phyloP scores from a whole-genome alignment of 2,329 filamentous ascomycete genomes.

The Penicillium rolfsii region DNA sequence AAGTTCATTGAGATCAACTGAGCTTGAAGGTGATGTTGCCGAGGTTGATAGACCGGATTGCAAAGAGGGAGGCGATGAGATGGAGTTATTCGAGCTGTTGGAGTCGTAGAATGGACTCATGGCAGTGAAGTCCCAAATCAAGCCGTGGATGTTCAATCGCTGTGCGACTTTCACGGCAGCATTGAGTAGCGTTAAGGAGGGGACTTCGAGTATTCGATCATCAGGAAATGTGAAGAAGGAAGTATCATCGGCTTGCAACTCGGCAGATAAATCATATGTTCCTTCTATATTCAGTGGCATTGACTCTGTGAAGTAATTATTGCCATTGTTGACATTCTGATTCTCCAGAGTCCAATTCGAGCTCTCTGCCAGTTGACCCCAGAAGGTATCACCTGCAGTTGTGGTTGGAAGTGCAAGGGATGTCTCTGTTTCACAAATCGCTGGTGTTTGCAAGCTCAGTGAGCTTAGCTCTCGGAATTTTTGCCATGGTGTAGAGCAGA shows the following conservation, averaged over 20 bases:
- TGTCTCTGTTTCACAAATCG: no score
- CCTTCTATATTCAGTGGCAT: not conserved
- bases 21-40: constrained; percentile 32
- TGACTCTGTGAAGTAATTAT: not conserved
- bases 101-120: constrained; percentile 52
- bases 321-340: not conserved
- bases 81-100: constrained; percentile 14
- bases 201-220: constrained; percentile 54
- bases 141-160: constrained; percentile 49
- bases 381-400: not conserved
- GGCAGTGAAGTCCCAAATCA: constrained; percentile 53
- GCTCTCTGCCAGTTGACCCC: not conserved
- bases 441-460: not conserved
- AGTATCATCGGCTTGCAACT: constrained; percentile 27
- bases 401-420: not conserved
- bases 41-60: constrained; percentile 23
- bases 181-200: constrained; percentile 53
- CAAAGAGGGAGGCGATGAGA: constrained; percentile 15
- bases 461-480: not conserved
- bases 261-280: constrained; percentile 15
- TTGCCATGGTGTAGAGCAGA: not conserved
- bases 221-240: constrained; percentile 47
- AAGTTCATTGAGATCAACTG: constrained; percentile 38
- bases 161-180: constrained; percentile 54
- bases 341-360: not conserved